phyloP scores from a whole-genome alignment of 345 rosid species.

The Eucalyptus cladocalyx region DNA sequence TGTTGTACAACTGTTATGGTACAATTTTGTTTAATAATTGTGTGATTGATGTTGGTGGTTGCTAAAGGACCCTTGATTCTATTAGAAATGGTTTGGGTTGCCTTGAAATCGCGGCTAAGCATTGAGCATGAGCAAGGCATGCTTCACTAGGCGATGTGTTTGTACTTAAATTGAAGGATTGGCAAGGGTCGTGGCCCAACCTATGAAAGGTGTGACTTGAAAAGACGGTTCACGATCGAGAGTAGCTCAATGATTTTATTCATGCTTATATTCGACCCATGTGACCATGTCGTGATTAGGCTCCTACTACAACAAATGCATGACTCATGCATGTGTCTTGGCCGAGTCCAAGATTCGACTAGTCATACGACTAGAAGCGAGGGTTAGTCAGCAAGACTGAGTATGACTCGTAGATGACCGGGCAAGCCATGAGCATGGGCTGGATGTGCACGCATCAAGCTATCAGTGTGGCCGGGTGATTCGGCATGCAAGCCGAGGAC shows the following conservation, averaged over 20 bases:
- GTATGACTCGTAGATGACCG: background rate
- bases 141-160: background rate
- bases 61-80: background rate
- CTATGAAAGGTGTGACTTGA: background rate
- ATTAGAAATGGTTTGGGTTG: background rate
- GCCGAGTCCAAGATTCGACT: fast-evolving
- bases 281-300: background rate
- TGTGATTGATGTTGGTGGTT: fast-evolving
- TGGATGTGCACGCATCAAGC: background rate
- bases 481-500: background rate
- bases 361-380: background rate
- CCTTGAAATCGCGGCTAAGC: background rate
- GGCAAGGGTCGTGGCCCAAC: background rate
- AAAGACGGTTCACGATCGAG: background rate
- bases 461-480: background rate
- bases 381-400: background rate
- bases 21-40: background rate
- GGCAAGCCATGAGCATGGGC: background rate
- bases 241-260: background rate
- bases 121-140: background rate
- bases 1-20: background rate
- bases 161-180: background rate
- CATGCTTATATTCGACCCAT: background rate
- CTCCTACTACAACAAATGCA: background rate
- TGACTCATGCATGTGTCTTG: background rate